Evolutionary conservation across 192 early-diverging fungal genomes (phyloP).

Genomic region (Radiomyces spectabilis): DNA sequence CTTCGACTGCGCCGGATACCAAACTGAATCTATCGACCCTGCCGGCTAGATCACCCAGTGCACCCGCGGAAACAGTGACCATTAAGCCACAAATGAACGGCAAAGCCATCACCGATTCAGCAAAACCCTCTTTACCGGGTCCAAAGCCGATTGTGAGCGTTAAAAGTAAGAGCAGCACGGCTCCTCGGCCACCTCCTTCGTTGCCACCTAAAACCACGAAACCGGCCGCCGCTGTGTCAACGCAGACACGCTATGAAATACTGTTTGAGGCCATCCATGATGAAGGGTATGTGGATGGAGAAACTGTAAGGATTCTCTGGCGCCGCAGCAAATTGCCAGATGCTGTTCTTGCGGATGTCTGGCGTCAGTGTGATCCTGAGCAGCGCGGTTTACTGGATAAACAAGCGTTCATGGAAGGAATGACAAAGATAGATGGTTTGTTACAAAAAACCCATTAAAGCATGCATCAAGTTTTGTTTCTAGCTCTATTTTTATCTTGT

Average conservation of each 20-base stretch:
- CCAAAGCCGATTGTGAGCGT: not conserved
- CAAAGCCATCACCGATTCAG: not conserved
- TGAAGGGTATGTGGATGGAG: conserved; percentile 1
- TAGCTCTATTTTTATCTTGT: not conserved
- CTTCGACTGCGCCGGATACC: not conserved
- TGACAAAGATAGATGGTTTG: conserved; percentile 7
- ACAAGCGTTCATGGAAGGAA: conserved; percentile 5
- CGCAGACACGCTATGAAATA: conserved; percentile 1
- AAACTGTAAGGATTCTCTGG: not conserved
- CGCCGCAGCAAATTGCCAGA: not conserved
- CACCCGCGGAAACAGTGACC: not conserved
- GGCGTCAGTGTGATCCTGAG: conserved; percentile 12
- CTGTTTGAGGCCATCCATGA: conserved; percentile 9
- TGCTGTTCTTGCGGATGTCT: conserved; percentile 5
- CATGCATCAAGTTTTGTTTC: not conserved
- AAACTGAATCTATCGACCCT: not conserved
- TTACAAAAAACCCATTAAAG: not conserved
- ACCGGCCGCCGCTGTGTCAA: conserved; percentile 2
- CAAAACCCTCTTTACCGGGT: no score
- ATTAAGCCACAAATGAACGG: not conserved
- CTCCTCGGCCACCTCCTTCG: not conserved
- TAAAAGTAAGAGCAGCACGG: not conserved
- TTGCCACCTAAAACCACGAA: not conserved
- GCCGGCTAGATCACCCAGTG: not conserved
- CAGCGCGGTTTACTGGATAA: conserved; percentile 2